phyloP scores from a whole-genome alignment of 805 yeast species.

The Saccharomycopsis olivae region DNA sequence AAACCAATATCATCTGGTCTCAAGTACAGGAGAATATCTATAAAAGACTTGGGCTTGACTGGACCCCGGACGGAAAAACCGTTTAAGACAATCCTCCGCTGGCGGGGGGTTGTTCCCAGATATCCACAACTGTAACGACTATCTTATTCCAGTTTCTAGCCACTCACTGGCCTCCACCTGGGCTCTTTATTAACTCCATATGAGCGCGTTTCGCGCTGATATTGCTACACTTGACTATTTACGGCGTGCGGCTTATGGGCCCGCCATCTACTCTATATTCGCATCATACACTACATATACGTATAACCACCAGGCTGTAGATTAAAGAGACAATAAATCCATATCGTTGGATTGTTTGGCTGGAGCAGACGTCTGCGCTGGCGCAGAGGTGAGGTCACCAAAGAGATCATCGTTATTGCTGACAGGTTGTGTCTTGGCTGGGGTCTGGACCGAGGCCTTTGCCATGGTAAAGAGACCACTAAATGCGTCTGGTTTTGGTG shows the following conservation, averaged over 20 bases:
- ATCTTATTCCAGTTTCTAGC: too few species aligned
- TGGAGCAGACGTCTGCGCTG: background rate
- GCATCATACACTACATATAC: too few species aligned
- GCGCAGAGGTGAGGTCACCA: slow-evolving; percentile 13
- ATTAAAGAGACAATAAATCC: slow-evolving; percentile 15
- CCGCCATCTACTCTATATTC: too few species aligned
- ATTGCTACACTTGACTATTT: too few species aligned
- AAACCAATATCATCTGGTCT: slow-evolving; percentile 51
- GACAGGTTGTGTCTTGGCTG: background rate
- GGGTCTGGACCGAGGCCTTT: slow-evolving; percentile 27
- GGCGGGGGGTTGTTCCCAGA: too few species aligned
- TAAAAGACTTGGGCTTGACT: slow-evolving; percentile 46
- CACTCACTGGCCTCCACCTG: too few species aligned
- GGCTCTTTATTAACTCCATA: too few species aligned
- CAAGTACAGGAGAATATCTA: slow-evolving; percentile 53
- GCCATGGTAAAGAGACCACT: slow-evolving; percentile 62
- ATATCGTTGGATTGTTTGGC: slow-evolving; percentile 6
- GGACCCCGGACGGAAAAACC: slow-evolving; percentile 51
- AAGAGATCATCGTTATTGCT: slow-evolving; percentile 7
- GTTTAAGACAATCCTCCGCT: too few species aligned
- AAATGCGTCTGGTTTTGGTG: slow-evolving; percentile 48
- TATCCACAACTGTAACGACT: too few species aligned
- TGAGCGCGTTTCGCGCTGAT: too few species aligned
- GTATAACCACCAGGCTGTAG: too few species aligned
- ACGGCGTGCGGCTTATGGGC: too few species aligned